phyloP scores from a whole-genome alignment of 495 filamentous ascomycete genomes.

The Penicillium longicatenatum region DNA sequence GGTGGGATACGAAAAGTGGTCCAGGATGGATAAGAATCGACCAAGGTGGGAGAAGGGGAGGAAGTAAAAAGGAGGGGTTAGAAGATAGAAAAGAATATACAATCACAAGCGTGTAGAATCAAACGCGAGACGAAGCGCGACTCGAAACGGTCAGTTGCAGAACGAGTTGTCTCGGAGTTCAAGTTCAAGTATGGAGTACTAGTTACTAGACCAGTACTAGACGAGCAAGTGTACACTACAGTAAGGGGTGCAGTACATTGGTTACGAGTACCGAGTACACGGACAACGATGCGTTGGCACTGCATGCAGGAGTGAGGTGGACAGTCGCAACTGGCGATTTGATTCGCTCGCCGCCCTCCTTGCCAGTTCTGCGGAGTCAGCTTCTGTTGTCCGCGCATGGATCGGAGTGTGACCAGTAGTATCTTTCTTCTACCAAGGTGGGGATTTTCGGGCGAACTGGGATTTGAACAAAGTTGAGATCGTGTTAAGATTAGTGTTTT shows the following conservation, averaged over 20 bases:
- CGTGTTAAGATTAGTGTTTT: too few relatives aligned
- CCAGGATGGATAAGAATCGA: slow-evolving; percentile 23
- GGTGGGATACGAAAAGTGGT: slow-evolving; percentile 9
- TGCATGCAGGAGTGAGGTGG: slow-evolving; percentile 43
- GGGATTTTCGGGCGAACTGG: not conserved
- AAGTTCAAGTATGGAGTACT: slow-evolving; percentile 9
- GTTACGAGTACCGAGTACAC: slow-evolving; percentile 19
- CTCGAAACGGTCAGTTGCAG: slow-evolving; percentile 30
- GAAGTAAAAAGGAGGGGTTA: slow-evolving; percentile 1
- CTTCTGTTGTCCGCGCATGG: slow-evolving; percentile 14
- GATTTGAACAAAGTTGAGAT: too few relatives aligned
- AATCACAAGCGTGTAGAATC: slow-evolving; percentile 3
- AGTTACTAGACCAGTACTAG: not conserved
- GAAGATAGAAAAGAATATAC: slow-evolving; percentile 8
- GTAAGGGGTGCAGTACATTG: slow-evolving; percentile 11
- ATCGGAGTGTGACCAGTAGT: slow-evolving; percentile 5
- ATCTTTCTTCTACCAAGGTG: not conserved
- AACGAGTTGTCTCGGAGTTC: slow-evolving; percentile 17
- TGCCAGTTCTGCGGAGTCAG: slow-evolving; percentile 23
- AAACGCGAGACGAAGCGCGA: slow-evolving; percentile 8
- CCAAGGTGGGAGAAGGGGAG: slow-evolving; percentile 2
- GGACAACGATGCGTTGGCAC: slow-evolving; percentile 29
- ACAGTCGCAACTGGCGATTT: slow-evolving; percentile 18
- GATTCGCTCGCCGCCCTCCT: slow-evolving; percentile 38
- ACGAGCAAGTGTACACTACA: not conserved